Conservation (phyloP, 2,329 filamentous ascomycete genomes). For the Verruconis gallopava region DNA sequence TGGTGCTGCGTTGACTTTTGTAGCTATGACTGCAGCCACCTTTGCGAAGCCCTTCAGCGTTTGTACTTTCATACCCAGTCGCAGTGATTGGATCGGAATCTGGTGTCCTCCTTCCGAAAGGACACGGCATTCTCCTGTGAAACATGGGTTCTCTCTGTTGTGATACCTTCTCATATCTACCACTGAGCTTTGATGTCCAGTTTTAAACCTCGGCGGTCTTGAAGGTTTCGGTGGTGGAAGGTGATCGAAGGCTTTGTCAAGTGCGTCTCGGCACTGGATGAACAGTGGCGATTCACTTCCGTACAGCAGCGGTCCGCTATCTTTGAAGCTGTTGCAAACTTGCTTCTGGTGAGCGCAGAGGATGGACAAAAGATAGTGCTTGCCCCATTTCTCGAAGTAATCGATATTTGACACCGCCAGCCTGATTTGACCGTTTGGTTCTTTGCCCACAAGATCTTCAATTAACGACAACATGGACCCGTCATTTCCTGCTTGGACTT, state of each 20-base stretch:
- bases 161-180: constrained; percentile 34
- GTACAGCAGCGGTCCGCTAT: constrained; percentile 44
- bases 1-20: constrained; percentile 25
- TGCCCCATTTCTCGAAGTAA: constrained; percentile 41
- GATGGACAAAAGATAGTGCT: constrained; percentile 45
- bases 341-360: constrained; percentile 44
- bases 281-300: constrained; percentile 40
- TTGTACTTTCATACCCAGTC: constrained; percentile 26
- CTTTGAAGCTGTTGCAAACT: constrained; percentile 50
- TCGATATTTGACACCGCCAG: constrained; percentile 30
- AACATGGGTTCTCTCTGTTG: constrained; percentile 34
- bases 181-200: neutral
- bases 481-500: constrained; percentile 20
- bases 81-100: constrained; percentile 32
- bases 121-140: constrained; percentile 38
- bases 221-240: constrained; percentile 18
- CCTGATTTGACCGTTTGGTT: constrained; percentile 37
- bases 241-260: constrained; percentile 33
- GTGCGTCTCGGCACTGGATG: constrained; percentile 32
- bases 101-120: constrained; percentile 29
- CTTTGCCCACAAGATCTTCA: constrained; percentile 34
- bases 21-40: constrained; percentile 41
- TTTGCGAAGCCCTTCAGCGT: constrained; percentile 38
- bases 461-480: constrained; percentile 34
- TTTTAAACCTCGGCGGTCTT: neutral